Base-by-base conservation (phyloP, 441 rosid genomes). In the Euphorbia celastroides region DNA sequence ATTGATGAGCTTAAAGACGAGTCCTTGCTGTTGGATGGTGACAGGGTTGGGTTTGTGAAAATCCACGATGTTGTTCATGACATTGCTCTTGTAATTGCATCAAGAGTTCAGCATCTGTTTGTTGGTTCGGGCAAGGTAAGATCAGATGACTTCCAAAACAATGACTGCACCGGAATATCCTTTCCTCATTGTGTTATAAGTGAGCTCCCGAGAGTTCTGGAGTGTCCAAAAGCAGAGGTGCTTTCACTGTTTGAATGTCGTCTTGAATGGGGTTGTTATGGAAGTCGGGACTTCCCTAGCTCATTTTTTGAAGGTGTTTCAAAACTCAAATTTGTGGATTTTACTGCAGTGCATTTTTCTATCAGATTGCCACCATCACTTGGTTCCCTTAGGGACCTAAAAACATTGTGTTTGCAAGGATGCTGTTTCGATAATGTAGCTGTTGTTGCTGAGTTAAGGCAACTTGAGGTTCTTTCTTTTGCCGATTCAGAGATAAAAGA, bases 401-500 rank as follows among this genome's bases (percentile, higher is more conserved):
- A 13, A 0, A 57, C 79, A 13, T 30, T 74, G 61, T 54, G 76
- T 55, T 32, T 74, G 46, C 23, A 65, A n/a, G 1, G 13, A 1
- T 52, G 67, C 7, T 0, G n/a, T 14, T n/a, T 73, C 59, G 48
- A 31, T 2, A 62, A 76, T 22, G 5, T 64, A 56, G 25, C 60
- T 4, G 19, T 26, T n/a, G 31, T 79, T 41, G 79, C 66, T 26
- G 60, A 54, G 12, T 30, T 78, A 16, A 57, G 41, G 62, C 22
- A 58, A 5, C 28, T 75, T 44, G 64, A 75, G 55, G 30, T 65
- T 17, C 74, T 78, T 10, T 51, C 64, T 60, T 56, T 58, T 28
- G 44, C 20, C 0, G 0, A 10, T 1, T 64, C 64, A 42, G 0
- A 60, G 2, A 65, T 74, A 23, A 44, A 4, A 13, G 41, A 60